Evolutionary conservation across 306 rosid species (phyloP).

Genomic region (Erythrophleum fordii): DNA sequence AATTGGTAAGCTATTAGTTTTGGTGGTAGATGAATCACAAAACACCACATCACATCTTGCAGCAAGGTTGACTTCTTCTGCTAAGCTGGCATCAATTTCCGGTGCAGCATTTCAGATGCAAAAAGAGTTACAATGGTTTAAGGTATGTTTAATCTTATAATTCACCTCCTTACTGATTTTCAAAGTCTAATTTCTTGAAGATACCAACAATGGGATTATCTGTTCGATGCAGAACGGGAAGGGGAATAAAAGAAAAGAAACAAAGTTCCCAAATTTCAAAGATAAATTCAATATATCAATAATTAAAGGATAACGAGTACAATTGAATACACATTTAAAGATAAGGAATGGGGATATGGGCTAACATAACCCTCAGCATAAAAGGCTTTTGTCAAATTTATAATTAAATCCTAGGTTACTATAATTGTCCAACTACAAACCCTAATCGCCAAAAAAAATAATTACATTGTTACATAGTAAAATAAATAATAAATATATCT

Average conservation of each 20-base stretch:
- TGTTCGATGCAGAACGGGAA: background rate
- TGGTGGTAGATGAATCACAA: conserved; percentile 37
- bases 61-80: conserved; percentile 48
- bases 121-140: conserved; percentile 57
- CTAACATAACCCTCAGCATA: background rate
- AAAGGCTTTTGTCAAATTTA: background rate
- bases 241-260: background rate
- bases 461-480: background rate
- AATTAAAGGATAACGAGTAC: background rate
- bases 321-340: background rate
- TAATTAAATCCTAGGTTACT: background rate
- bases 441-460: background rate
- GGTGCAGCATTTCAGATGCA: conserved; percentile 71
- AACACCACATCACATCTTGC: conserved; percentile 59
- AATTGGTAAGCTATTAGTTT: conserved; percentile 33
- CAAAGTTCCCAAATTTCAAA: background rate
- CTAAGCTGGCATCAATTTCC: conserved; percentile 45
- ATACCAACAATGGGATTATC: conserved; percentile 7
- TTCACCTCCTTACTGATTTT: conserved; percentile 1
- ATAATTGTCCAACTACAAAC: background rate
- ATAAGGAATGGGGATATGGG: background rate
- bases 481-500: background rate
- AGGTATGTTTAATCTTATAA: conserved; percentile 42
- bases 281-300: background rate
- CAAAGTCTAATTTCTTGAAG: background rate